A percentile compares a stretch with the other conserved stretches of the same genome.
These are phyloP conservation scores for Quercus mongolica DNA, from an alignment of 306 rosid genomes.

Conservation along the genomic window DNA sequence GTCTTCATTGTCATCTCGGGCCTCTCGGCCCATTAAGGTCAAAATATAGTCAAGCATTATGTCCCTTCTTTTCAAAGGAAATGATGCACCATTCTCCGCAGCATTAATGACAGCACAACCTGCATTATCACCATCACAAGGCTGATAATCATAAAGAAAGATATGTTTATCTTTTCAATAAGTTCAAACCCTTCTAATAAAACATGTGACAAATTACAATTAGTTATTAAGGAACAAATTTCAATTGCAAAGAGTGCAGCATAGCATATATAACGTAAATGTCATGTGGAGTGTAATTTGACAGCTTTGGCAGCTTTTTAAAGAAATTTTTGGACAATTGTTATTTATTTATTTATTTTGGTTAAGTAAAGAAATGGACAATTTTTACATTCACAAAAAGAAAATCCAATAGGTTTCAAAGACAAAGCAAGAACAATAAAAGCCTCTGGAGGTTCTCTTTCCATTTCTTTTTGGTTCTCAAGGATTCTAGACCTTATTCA, in stretches of 20 bases:
- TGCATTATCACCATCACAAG: slow-evolving; percentile 31
- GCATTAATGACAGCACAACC: slow-evolving; percentile 97
- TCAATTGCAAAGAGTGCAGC: not conserved
- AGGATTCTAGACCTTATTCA: not conserved
- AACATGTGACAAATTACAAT: not conserved
- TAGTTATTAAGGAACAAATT: not conserved
- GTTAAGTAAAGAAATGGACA: too few relatives aligned
- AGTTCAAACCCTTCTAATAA: not conserved
- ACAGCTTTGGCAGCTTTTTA: not conserved
- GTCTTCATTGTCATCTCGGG: slow-evolving; percentile 77
- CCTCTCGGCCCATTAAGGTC: slow-evolving; percentile 94
- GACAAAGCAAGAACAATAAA: not conserved
- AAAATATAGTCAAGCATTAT: slow-evolving; percentile 80
- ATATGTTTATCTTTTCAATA: not conserved
- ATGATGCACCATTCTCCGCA: slow-evolving; percentile 83
- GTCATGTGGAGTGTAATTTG: not conserved
- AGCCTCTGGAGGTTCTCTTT: not conserved
- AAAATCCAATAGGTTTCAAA: not conserved
- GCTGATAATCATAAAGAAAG: slow-evolving; percentile 5
- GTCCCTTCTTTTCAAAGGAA: slow-evolving; percentile 93
- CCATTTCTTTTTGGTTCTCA: not conserved
- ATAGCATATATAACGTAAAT: not conserved
- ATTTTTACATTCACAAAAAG: not conserved
- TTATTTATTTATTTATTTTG: too few relatives aligned
- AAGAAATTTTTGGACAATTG: not conserved